Conservation (phyloP, 768 basidiomycete genomes). For the Tephrocybe rancida region DNA sequence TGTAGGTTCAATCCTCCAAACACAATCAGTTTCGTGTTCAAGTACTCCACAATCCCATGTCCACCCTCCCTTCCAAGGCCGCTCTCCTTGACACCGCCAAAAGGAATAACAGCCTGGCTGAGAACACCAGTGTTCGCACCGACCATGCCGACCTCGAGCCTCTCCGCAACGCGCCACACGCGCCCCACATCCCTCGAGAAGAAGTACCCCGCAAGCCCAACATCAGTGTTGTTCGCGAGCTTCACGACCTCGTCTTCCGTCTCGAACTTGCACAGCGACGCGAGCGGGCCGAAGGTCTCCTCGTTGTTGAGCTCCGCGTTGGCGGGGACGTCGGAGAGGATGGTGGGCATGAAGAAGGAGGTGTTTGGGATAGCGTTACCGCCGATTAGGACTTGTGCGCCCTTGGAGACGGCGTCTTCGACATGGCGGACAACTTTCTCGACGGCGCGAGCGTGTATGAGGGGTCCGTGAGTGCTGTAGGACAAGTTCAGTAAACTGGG, state of each 20-base stretch:
- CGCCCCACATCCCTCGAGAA: slow-evolving; percentile 84
- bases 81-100: slow-evolving; percentile 92
- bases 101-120: slow-evolving; percentile 80
- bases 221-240: slow-evolving; percentile 80
- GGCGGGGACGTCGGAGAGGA: slow-evolving; percentile 81
- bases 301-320: slow-evolving; percentile 70
- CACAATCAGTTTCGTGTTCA: slow-evolving; percentile 79
- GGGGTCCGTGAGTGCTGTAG: slow-evolving; percentile 86
- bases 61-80: slow-evolving; percentile 83
- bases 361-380: slow-evolving; percentile 66
- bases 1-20: slow-evolving; percentile 65
- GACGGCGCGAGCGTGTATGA: slow-evolving; percentile 86
- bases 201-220: slow-evolving; percentile 95
- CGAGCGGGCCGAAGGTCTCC: slow-evolving; percentile 96
- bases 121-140: slow-evolving; percentile 82
- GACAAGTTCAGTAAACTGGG: not conserved
- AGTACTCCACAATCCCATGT: slow-evolving; percentile 89
- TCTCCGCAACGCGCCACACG: slow-evolving; percentile 94
- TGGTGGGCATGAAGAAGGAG: slow-evolving; percentile 84
- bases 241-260: slow-evolving; percentile 92
- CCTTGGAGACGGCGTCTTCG: slow-evolving; percentile 81
- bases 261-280: slow-evolving; percentile 85
- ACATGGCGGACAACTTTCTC: slow-evolving; percentile 88
- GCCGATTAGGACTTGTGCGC: slow-evolving; percentile 90
- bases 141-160: slow-evolving; percentile 91